Evolutionary conservation across 1,139 yeast genomes (phyloP), one percentile per base, ranked within the genome.

Genomic region (Pichia sp.): DNA sequence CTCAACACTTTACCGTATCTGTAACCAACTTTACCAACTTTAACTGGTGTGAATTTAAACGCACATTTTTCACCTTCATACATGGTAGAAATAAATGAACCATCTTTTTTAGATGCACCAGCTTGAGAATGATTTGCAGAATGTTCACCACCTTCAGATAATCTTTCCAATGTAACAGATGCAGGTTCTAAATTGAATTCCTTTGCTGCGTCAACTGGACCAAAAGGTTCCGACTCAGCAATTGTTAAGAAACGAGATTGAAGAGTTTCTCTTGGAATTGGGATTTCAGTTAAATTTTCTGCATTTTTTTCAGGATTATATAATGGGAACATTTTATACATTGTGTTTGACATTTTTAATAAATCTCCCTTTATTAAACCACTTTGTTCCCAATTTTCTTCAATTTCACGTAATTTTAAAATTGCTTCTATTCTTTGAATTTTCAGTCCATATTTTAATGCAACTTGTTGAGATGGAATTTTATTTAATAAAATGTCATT

Each of bases 141-240:
- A 53, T 66, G 77, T 54, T 79, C 80, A 46, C 79, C 77, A 48
- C 77, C 73, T 58, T 82, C 80, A 13, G 89, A 74, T 58, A 88
- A 76, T 62, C 78, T 78, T 60, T 81, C 81, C 61, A 89, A 75
- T 5, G 95, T 86, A 45, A 77, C 82, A 50, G 81, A 79, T 43
- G 98, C 97, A 25, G 96, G 95, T 66, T 88, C 93, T 59, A 91
- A 76, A 46, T 79, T 90, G 60, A 88, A 80, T 45, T 87, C 79
- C 56, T 81, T 74, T 49, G 99, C 96, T n/a, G 99, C 97, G 66
- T 93, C 98, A 10, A 90, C 79, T 9, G 98, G 96, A 6, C 97
- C 97, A 68, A 91, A 91, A n/a, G 96, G 96, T 70, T 90, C 95
- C 25, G 91, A 83, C 71, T 93, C 98, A 16, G 96, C 93, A 67